Percentiles rank a stretch among this genome's conserved stretches.
Conservation (phyloP, 2,329 filamentous ascomycete genomes). For the Fusarium sp. region DNA sequence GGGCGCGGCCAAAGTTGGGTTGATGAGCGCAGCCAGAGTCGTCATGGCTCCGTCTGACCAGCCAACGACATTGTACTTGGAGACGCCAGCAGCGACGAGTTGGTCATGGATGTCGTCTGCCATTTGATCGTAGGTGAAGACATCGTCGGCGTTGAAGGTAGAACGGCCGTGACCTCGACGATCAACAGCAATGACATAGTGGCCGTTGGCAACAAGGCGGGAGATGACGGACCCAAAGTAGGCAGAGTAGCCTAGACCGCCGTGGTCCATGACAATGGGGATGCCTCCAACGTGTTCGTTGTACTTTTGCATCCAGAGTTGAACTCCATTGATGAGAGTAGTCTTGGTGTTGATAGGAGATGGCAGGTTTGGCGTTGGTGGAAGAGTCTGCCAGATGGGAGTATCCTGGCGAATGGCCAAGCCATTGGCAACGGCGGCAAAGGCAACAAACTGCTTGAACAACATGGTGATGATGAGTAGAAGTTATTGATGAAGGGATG, state of each 20-base stretch:
- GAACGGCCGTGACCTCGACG: constrained; percentile 55
- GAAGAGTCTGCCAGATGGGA: constrained; percentile 49
- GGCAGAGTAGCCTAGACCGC: constrained; percentile 54
- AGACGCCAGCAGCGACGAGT: constrained; percentile 44
- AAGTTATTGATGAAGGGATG: accelerated
- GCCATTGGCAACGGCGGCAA: constrained; percentile 24
- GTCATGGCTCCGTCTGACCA: constrained; percentile 56
- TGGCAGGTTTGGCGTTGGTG: constrained; percentile 51
- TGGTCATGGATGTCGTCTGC: constrained; percentile 49
- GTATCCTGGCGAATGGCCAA: constrained; percentile 39
- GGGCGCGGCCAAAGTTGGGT: constrained; percentile 42
- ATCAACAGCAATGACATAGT: constrained; percentile 54
- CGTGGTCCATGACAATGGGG: constrained; percentile 53
- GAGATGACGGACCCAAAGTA: constrained; percentile 53
- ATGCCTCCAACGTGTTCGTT: constrained; percentile 46
- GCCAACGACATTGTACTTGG: constrained; percentile 49
- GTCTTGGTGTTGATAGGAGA: constrained; percentile 44
- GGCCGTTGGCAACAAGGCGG: constrained; percentile 44
- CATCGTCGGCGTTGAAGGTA: constrained; percentile 48
- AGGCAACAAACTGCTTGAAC: constrained; percentile 8
- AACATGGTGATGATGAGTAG: constrained; percentile 3
- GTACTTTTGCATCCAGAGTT: constrained; percentile 56
- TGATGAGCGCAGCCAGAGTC: constrained; percentile 50
- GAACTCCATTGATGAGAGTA: constrained; percentile 49
- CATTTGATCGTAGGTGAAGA: constrained; percentile 53